These are phyloP conservation scores for Paracamarosporium sp. DNA, from an alignment of 2,329 filamentous ascomycete species.

Conservation along the genomic window DNA sequence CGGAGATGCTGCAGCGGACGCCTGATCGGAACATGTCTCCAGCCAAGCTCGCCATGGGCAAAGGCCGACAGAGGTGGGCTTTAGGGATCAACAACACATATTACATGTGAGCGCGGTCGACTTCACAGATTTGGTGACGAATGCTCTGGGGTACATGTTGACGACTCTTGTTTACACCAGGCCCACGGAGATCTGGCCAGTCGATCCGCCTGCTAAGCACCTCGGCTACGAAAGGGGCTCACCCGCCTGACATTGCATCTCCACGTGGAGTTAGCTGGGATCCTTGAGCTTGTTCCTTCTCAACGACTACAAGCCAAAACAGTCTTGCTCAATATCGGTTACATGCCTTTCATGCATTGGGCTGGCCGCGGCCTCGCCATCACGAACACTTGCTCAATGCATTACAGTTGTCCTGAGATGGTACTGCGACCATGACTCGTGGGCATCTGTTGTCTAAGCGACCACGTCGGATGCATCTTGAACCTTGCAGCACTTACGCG, in stretches of 20 bases:
- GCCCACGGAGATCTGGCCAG: constrained; percentile 1
- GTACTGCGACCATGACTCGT: not conserved
- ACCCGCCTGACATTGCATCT: not conserved
- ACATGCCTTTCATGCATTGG: not conserved
- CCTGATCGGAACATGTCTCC: not conserved
- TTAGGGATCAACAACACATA: not conserved
- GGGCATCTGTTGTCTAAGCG: not conserved
- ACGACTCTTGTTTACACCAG: not conserved
- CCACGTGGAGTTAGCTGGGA: constrained; percentile 4
- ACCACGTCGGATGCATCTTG: not conserved
- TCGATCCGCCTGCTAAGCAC: not conserved
- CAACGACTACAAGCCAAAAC: not conserved
- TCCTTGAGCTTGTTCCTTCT: not conserved
- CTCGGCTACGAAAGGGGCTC: not conserved
- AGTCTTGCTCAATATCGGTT: not conserved
- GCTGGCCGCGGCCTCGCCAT: not conserved
- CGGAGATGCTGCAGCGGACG: not conserved
- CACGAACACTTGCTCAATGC: not conserved
- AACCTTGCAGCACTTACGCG: too few species aligned
- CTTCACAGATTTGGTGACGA: not conserved
- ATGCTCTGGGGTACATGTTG: not conserved
- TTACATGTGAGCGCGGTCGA: not conserved
- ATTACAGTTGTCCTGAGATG: not conserved
- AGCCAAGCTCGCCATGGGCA: not conserved
- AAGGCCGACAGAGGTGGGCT: not conserved